Base-by-base conservation (phyloP, 495 filamentous ascomycete species). In the Bathelium albidoporum region DNA sequence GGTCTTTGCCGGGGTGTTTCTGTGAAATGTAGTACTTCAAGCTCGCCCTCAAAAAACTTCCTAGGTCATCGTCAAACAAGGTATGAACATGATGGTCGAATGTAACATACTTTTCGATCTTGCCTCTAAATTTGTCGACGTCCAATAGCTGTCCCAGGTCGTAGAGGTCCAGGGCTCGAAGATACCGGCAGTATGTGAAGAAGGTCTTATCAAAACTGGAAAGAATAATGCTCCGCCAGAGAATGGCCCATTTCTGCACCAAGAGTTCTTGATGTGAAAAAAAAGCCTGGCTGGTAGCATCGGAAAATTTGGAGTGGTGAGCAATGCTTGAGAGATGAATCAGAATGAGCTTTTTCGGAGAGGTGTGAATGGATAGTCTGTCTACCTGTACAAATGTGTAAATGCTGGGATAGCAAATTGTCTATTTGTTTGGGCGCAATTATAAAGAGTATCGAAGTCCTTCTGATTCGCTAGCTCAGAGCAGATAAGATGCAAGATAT, bases 141-240 rank as follows among this genome's bases (percentile, higher is more conserved):
- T 81, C 76, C 31, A 68, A 52, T 20, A 88, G 77, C 24, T 82
- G 69, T 39, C 74, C 66, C 2, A 91, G 76, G 65, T 85, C 84
- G 63, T 81, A 73, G 1, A 90, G 76, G 66, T 86, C 81, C 31
- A 93, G 73, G 26, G 76, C 70, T 32, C 82, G 82, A 52, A 90
- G 81, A 72, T 87, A 90, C 34, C 79, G 77, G 68, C 82, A 87
- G 66, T 93, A 91, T 0, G 87, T 87, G 64, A 83, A 87, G 32
- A 81, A 73, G 0, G 88, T 89, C 64, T 78, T 72, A 12, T 79
- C 82, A 32, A 87, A 60, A 64, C 84, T 84, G 1, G 89, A 91
- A 7, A 84, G 74, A 60, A 89, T 81, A 59, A 91, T 81, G 7
- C 85, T 85, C 36, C 81, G 79, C 89, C 89, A 91, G 36, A 88